Conservation (phyloP, 331 rosid species). For the Dryas integrifolia region DNA sequence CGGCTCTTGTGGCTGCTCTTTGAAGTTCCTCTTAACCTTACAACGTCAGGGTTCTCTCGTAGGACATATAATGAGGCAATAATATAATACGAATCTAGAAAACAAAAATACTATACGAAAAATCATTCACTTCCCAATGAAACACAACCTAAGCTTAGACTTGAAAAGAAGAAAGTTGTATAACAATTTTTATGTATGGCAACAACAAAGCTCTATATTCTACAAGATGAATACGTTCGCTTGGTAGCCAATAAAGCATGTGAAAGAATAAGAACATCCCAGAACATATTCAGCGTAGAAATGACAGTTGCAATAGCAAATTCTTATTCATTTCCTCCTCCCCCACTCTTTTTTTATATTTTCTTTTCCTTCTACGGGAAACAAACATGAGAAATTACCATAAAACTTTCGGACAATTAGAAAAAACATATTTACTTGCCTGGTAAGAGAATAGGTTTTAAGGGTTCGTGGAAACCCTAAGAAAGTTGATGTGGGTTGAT, state of each 20-base stretch:
- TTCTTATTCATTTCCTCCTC: background rate
- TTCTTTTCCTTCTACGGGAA: slow-evolving; percentile 14
- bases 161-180: background rate
- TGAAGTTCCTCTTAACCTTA: no score
- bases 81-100: background rate
- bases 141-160: background rate
- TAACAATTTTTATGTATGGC: background rate
- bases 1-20: no score
- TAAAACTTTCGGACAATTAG: slow-evolving; percentile 5
- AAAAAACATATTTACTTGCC: slow-evolving; percentile 31
- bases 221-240: background rate
- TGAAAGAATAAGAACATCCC: background rate
- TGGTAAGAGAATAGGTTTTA: slow-evolving; percentile 11
- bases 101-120: slow-evolving; percentile 9
- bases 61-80: background rate
- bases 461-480: slow-evolving; percentile 55
- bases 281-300: slow-evolving; percentile 15
- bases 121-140: background rate
- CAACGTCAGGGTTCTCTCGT: no score
- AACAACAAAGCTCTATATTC: background rate
- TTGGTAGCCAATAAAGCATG: slow-evolving; percentile 4
- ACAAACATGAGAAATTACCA: slow-evolving; percentile 20
- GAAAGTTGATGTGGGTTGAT: slow-evolving; percentile 23
- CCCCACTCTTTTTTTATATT: background rate
- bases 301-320: slow-evolving; percentile 20